A percentile compares a stretch with the other conserved stretches of the same genome.
These are phyloP conservation scores for Trichoderma asperellum DNA, from an alignment of 2,329 filamentous ascomycete genomes.

Conservation along the genomic window DNA sequence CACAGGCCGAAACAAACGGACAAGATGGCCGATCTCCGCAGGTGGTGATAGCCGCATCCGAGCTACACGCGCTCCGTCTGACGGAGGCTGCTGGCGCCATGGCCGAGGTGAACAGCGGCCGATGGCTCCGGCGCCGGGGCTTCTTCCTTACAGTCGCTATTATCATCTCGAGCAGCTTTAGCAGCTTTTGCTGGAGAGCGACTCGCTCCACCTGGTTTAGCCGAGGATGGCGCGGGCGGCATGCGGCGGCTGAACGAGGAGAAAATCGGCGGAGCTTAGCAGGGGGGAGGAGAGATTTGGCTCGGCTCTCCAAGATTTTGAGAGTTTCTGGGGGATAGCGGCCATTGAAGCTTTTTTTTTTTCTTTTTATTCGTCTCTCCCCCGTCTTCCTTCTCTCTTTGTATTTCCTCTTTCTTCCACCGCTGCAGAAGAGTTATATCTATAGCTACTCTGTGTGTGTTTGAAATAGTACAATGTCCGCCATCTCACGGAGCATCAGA, in stretches of 20 bases:
- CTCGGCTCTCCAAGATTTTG: constrained; percentile 6
- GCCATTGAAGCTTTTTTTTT: constrained; percentile 13
- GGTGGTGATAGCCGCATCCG: constrained; percentile 7
- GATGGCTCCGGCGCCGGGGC: constrained; percentile 26
- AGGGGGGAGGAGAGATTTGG: not conserved
- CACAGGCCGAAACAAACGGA: not conserved
- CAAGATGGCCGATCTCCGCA: not conserved
- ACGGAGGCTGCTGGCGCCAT: constrained; percentile 12
- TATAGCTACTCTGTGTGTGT: constrained; percentile 2
- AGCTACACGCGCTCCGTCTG: constrained; percentile 19
- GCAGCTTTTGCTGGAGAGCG: not conserved
- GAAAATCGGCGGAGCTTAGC: constrained; percentile 11
- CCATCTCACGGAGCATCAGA: constrained; percentile 58
- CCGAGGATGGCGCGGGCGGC: constrained; percentile 29
- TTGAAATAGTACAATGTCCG: constrained; percentile 50
- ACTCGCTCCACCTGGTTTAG: constrained; percentile 22
- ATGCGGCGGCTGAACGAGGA: constrained; percentile 25
- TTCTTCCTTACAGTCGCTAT: not conserved
- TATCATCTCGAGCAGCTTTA: not conserved
- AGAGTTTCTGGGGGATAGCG: not conserved
- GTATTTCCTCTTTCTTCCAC: not conserved
- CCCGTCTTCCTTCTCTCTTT: not conserved
- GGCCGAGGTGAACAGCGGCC: constrained; percentile 20
- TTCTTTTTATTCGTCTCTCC: not conserved
- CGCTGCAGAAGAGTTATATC: not conserved